phyloP scores from a whole-genome alignment of 1,284 basidiomycete species.

The Pholiota adiposa region DNA sequence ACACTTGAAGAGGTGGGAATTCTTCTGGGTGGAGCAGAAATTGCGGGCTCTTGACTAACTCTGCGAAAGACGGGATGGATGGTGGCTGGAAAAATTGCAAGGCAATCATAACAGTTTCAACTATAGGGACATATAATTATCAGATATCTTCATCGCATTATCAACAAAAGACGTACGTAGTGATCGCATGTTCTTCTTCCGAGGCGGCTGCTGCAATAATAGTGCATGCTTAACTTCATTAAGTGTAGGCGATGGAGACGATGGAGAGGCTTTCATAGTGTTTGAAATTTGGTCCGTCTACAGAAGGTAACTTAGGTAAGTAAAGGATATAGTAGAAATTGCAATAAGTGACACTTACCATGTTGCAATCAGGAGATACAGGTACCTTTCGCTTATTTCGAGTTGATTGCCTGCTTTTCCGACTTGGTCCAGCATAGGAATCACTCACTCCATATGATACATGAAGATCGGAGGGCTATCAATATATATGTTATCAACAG shows the following conservation, averaged over 20 bases:
- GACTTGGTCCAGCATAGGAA: too few species aligned
- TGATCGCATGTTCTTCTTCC: background rate
- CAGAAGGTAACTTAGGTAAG: too few species aligned
- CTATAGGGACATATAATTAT: background rate
- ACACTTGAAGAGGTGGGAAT: background rate
- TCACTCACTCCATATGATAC: too few species aligned
- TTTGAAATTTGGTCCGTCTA: background rate
- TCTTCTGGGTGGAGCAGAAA: background rate
- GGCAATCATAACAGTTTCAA: background rate
- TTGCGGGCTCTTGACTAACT: background rate
- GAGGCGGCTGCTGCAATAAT: background rate
- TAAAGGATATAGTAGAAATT: too few species aligned
- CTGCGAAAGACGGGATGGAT: background rate
- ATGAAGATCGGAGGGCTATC: too few species aligned
- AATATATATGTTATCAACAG: too few species aligned
- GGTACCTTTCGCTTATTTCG: too few species aligned
- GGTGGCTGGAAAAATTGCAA: background rate
- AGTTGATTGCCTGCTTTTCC: too few species aligned
- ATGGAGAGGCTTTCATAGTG: too few species aligned
- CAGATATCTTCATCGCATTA: background rate
- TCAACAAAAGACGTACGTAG: background rate
- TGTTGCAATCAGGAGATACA: too few species aligned
- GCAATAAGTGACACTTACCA: too few species aligned
- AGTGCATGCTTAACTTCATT: background rate
- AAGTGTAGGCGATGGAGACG: background rate